Base-by-base conservation (phyloP, 441 rosid species). In the Corymbia calophylla region DNA sequence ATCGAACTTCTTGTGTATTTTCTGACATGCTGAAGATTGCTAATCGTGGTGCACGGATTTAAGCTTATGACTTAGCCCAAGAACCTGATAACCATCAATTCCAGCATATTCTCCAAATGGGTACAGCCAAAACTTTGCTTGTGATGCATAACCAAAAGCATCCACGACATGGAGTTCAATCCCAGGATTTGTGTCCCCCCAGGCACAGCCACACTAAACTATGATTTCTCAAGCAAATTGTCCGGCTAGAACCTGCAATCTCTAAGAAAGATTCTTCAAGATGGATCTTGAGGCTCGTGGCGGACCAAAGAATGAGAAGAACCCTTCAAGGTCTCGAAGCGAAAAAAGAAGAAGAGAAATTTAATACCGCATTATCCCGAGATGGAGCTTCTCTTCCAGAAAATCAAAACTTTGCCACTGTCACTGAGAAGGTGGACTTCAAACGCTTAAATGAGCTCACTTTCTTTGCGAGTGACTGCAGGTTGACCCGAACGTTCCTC, bases 1-100 rank as follows among this genome's bases (percentile, higher is more conserved):
- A 95, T 90, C 98, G 92, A 92, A 90, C 91, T 91, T 94, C 97
- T 47, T 89, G 68, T 47, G 12, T 66, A 55, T 70, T 87, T 88
- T 93, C 95, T 60, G 55, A 91, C 95, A 96, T 95, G 19, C 73
- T 89, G 55, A 87, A 82, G 58, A 88, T 87, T 39, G 81, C 84
- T 23, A 23, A 77, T 44, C 84, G 84, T 3, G n/a, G 51, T 12
- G 84, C 51, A 12, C 84, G 47, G 49, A 77, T 77, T 77, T 44
- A 7, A 23, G 84, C 84, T 44, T 23, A 77, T 77, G 51, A 12
- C 17, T 44, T 77, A 77, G 84, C 84, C 10, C 84, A 44, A 51
- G 7, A 11, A 77, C 29, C 84, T 6, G 84, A 23, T 6, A 77
- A 25, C 84, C 84, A 77, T 77, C 84, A 77, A 77, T 44, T 39